phyloP scores from a whole-genome alignment of 768 basidiomycete genomes.

The Pleurotus platypus region DNA sequence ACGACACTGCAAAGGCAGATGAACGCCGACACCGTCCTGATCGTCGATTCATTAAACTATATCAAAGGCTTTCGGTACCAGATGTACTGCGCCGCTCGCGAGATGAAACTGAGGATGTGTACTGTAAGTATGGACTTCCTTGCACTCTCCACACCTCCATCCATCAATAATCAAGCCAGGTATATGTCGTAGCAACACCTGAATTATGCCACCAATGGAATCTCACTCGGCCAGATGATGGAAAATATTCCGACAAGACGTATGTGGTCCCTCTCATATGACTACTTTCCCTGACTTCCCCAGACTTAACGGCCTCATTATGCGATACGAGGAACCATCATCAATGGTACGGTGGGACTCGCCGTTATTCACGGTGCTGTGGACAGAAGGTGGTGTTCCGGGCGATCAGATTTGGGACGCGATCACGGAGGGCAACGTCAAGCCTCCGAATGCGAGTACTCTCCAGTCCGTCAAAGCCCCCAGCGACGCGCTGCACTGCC shows the following conservation, averaged over 20 bases:
- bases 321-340: conserved; percentile 93
- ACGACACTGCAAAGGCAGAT: conserved; percentile 78
- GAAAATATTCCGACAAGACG: conserved; percentile 69
- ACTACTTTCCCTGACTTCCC: not conserved
- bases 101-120: conserved; percentile 79
- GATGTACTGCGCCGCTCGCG: conserved; percentile 93
- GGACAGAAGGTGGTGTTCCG: conserved; percentile 66
- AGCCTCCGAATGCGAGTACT: conserved; percentile 86
- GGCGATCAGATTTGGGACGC: conserved; percentile 76
- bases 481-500: conserved; percentile 78
- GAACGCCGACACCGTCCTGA: conserved; percentile 69
- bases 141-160: conserved; percentile 1
- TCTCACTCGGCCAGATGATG: conserved; percentile 37
- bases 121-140: conserved; percentile 54
- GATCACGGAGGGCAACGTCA: conserved; percentile 73
- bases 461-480: conserved; percentile 81
- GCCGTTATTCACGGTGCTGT: conserved; percentile 82
- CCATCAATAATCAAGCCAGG: conserved; percentile 35
- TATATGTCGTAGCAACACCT: conserved; percentile 71
- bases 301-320: conserved; percentile 83
- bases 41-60: conserved; percentile 91
- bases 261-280: conserved; percentile 30
- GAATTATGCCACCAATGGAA: conserved; percentile 83
- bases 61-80: conserved; percentile 99
- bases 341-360: conserved; percentile 99